Evolutionary conservation across 805 yeast genomes (phyloP).

Genomic region (Candida adriatica): DNA sequence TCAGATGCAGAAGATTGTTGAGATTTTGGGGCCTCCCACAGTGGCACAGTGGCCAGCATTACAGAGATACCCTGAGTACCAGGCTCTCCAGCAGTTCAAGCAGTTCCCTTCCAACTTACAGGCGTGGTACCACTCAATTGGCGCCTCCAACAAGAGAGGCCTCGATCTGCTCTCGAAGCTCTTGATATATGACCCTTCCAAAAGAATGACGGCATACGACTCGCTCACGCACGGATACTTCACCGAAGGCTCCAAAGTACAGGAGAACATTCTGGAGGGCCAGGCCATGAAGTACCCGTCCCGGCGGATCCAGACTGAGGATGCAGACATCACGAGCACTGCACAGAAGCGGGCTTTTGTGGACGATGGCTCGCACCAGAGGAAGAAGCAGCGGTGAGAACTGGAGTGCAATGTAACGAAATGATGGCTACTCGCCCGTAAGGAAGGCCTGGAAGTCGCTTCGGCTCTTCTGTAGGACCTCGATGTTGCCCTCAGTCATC

Average conservation of each 20-base stretch:
- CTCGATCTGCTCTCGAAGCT: constrained; percentile 56
- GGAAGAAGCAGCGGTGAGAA: constrained; percentile 23
- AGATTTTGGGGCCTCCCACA: constrained; percentile 88
- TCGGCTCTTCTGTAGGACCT: too few species aligned
- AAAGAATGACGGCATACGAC: constrained; percentile 69
- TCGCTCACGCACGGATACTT: constrained; percentile 79
- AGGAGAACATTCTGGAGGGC: constrained; percentile 75
- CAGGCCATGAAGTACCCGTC: constrained; percentile 71
- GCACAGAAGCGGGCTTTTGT: constrained; percentile 25
- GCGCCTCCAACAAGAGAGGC: constrained; percentile 66
- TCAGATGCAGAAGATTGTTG: constrained; percentile 85
- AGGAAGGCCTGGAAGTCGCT: too few species aligned
- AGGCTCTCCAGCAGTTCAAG: constrained; percentile 50
- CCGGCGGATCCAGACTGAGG: constrained; percentile 81
- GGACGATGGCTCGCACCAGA: constrained; percentile 17
- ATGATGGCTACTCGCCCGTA: too few species aligned
- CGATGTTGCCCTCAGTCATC: too few species aligned
- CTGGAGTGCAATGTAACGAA: too few species aligned
- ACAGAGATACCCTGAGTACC: constrained; percentile 78
- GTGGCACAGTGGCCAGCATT: constrained; percentile 73
- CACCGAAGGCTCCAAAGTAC: constrained; percentile 58
- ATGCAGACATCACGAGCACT: constrained; percentile 58
- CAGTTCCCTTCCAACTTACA: constrained; percentile 60
- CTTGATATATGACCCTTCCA: constrained; percentile 77
- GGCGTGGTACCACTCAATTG: constrained; percentile 82